Evolutionary conservation across 2,329 filamentous ascomycete species (phyloP).

Genomic region (Colletotrichum gloeosporioides): DNA sequence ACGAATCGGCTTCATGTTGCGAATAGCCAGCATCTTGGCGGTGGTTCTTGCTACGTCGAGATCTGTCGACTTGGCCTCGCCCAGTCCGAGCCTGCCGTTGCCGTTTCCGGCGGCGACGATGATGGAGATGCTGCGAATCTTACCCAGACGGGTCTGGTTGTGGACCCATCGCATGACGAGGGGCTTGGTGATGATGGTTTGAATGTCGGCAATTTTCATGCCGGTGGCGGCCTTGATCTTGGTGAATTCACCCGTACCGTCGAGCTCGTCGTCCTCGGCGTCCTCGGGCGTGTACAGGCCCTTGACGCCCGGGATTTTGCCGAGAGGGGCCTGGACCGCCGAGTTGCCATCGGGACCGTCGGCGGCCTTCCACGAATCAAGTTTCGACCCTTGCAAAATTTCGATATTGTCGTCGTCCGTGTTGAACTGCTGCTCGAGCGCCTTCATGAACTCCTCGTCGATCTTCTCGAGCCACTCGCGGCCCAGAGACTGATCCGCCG

Average conservation of each 20-base stretch:
- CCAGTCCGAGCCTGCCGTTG: slow-evolving; percentile 84
- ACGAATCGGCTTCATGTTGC: slow-evolving; percentile 91
- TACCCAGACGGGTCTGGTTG: slow-evolving; percentile 97
- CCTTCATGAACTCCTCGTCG: slow-evolving; percentile 29
- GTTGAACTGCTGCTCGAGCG: slow-evolving; percentile 24
- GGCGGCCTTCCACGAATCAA: slow-evolving; percentile 37
- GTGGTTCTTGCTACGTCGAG: slow-evolving; percentile 69
- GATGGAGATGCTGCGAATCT: slow-evolving; percentile 78
- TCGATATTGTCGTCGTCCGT: slow-evolving; percentile 31
- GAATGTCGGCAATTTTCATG: slow-evolving; percentile 56
- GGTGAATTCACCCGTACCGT: slow-evolving; percentile 56
- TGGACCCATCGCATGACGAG: slow-evolving; percentile 77
- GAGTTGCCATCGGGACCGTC: slow-evolving; percentile 40
- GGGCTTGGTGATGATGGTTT: slow-evolving; percentile 68
- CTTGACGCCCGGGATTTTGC: slow-evolving; percentile 58
- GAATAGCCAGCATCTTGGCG: slow-evolving; percentile 80
- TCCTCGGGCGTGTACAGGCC: slow-evolving; percentile 57
- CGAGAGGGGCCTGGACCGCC: slow-evolving; percentile 53
- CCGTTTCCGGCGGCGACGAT: slow-evolving; percentile 87
- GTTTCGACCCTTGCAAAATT: slow-evolving; percentile 28
- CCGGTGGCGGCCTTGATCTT: slow-evolving; percentile 61
- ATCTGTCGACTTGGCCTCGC: slow-evolving; percentile 88
- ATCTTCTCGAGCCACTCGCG: slow-evolving; percentile 19
- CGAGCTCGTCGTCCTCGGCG: slow-evolving; percentile 54
- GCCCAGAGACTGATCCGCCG: not conserved